Percentiles rank a stretch among this genome's conserved stretches.
These are phyloP conservation scores for Flaveria robusta DNA, from an alignment of 129 eudicot genomes.

Conservation along the genomic window DNA sequence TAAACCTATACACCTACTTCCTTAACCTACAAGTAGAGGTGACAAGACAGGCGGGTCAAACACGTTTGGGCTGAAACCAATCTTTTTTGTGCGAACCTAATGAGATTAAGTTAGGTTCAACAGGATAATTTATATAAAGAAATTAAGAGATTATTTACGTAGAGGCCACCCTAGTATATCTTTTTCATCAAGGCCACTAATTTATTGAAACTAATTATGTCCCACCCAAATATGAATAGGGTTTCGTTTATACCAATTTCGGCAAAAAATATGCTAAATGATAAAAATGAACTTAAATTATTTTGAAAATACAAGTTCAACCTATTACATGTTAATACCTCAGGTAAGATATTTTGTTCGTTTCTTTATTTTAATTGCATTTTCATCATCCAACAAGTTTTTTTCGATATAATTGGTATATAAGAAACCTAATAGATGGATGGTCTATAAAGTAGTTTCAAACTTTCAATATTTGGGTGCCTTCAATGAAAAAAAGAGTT, in stretches of 20 bases:
- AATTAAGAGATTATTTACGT: background rate
- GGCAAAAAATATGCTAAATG: background rate
- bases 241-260: background rate
- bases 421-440: background rate
- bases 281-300: background rate
- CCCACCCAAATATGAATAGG: constrained; percentile 13
- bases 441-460: background rate
- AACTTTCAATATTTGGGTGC: background rate
- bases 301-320: background rate
- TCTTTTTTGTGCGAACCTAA: background rate
- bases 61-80: background rate
- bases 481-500: background rate
- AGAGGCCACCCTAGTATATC: no score
- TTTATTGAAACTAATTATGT: background rate
- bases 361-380: background rate
- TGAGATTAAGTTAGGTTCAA: background rate
- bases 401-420: background rate
- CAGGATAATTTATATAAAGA: background rate
- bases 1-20: constrained; percentile 17
- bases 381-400: background rate
- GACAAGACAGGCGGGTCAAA: background rate
- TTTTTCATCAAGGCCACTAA: background rate
- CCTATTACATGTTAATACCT: background rate
- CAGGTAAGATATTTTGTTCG: background rate
- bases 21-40: constrained; percentile 17